Evolutionary conservation across 2,329 filamentous ascomycete genomes (phyloP), one percentile per base, ranked within the genome.

Genomic region (Sporothrix brasiliensis): DNA sequence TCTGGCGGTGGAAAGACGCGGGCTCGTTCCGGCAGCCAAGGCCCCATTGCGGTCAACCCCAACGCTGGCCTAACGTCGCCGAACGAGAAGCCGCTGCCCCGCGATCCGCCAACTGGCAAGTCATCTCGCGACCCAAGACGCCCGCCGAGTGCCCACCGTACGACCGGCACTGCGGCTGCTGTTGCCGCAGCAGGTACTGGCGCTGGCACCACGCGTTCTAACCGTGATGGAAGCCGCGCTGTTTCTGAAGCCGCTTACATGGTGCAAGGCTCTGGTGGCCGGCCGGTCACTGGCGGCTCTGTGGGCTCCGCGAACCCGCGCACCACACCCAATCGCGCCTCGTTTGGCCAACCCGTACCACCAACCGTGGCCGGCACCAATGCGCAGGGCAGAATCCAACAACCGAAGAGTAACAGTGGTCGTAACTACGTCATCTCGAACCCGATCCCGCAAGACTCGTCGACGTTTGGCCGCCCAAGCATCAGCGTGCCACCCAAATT

Each of bases 281-380:
- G 94, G 66, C 94, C 94, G 16, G 88, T 88, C 70, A 98, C 94
- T 13, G 91, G 92, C 70, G 92, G 91, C 66, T 95, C 93, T 2
- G 88, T 94, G 84, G 86, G 88, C 71, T 91, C 90, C 24, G 84
- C 83, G 53, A 84, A 77, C 79, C 86, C 95, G 66, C 91, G 92
- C 74, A 92, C 90, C 66, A 77, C 76, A 50, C 78, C 78, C 77
- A 81, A 77, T 74, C 88, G 91, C 74, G 86, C 91, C 78, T 91
- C 92, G 71, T 97, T 98, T 79, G 92, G 92, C 74, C 92, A 96
- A 79, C 95, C 94, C 65, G 90, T 90, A 60, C 92, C 93, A 69
- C 94, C 95, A 41, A 89, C 93, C 63, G 90, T 97, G 72, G 93
- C 93, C 65, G 90, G 91, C 75, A 95, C 93, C 68, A 97, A 95